Evolutionary conservation across 2,329 filamentous ascomycete species (phyloP).

Genomic region (Stagonosporopsis vannaccii): DNA sequence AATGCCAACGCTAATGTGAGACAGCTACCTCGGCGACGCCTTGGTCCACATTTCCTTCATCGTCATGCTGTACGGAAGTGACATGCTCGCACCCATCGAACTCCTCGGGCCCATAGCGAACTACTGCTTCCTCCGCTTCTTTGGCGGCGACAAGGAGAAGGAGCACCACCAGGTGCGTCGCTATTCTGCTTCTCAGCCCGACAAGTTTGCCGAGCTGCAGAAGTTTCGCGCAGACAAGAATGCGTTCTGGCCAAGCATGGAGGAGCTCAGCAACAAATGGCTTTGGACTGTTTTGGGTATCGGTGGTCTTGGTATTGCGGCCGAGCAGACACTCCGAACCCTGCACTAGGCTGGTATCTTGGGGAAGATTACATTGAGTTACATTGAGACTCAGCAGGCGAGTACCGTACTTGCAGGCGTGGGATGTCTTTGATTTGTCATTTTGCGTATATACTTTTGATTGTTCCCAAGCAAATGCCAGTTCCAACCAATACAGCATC

Average conservation of each 20-base stretch:
- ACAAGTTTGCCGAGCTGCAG: conserved; percentile 62
- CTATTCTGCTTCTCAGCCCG: conserved; percentile 59
- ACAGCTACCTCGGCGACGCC: conserved; percentile 67
- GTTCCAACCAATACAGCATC: neutral
- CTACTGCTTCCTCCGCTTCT: conserved; percentile 64
- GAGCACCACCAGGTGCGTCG: conserved; percentile 61
- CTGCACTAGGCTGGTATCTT: conserved; percentile 30
- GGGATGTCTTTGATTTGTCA: neutral
- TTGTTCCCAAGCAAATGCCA: neutral
- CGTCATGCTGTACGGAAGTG: conserved; percentile 62
- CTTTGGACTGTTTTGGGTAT: conserved; percentile 60
- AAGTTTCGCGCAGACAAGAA: conserved; percentile 64
- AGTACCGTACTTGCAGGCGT: neutral
- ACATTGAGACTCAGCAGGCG: too few relatives aligned
- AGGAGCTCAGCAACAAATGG: conserved; percentile 64
- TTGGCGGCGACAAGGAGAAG: conserved; percentile 64
- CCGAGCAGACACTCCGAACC: conserved; percentile 54
- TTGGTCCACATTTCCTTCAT: conserved; percentile 67
- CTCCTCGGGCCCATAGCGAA: conserved; percentile 65
- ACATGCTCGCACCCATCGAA: conserved; percentile 62
- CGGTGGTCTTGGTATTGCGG: conserved; percentile 57
- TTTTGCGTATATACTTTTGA: neutral
- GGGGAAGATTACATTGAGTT: neutral
- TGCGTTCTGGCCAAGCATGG: conserved; percentile 64
- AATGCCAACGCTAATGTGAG: conserved; percentile 1